Evolutionary conservation across 495 filamentous ascomycete genomes (phyloP).

Genomic region (Aspergillus panamensis): DNA sequence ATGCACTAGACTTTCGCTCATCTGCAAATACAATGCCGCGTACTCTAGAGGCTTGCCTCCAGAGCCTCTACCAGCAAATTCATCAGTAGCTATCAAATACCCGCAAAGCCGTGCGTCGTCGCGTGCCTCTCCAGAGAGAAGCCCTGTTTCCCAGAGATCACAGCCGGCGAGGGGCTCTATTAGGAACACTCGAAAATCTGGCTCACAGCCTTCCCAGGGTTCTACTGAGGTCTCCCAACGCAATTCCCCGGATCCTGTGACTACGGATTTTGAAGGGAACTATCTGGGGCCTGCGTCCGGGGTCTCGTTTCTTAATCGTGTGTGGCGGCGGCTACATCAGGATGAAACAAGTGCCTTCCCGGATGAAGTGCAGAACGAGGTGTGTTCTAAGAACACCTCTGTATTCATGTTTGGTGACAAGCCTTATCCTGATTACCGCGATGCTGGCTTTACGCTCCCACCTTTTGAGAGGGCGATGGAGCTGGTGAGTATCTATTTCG

Average conservation of each 20-base stretch:
- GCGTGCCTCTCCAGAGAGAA: slow-evolving; percentile 11
- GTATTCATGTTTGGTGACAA: slow-evolving; percentile 47
- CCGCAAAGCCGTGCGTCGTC: slow-evolving; percentile 6
- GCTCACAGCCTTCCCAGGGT: slow-evolving; percentile 8
- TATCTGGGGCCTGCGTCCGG: slow-evolving; percentile 46
- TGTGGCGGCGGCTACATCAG: slow-evolving; percentile 44
- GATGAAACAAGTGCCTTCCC: slow-evolving; percentile 38
- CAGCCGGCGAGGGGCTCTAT: slow-evolving; percentile 7
- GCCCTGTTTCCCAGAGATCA: slow-evolving; percentile 15
- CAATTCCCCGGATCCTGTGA: slow-evolving; percentile 43
- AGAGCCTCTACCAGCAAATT: slow-evolving; percentile 33
- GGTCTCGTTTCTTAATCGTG: slow-evolving; percentile 45
- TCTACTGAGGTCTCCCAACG: slow-evolving; percentile 26
- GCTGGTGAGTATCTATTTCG: slow-evolving; percentile 42
- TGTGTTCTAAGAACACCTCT: slow-evolving; percentile 34
- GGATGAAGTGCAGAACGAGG: slow-evolving; percentile 33
- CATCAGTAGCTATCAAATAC: slow-evolving; percentile 15
- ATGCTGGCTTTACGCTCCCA: slow-evolving; percentile 34
- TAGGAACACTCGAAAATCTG: neutral
- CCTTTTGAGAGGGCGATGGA: slow-evolving; percentile 35
- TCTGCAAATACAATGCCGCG: slow-evolving; percentile 43
- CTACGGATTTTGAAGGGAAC: slow-evolving; percentile 46
- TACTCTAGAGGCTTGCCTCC: slow-evolving; percentile 46
- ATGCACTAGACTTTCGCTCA: slow-evolving; percentile 38
- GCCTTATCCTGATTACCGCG: slow-evolving; percentile 33